phyloP scores from a whole-genome alignment of 2,329 filamentous ascomycete genomes.

The Elsinoe batatas region DNA sequence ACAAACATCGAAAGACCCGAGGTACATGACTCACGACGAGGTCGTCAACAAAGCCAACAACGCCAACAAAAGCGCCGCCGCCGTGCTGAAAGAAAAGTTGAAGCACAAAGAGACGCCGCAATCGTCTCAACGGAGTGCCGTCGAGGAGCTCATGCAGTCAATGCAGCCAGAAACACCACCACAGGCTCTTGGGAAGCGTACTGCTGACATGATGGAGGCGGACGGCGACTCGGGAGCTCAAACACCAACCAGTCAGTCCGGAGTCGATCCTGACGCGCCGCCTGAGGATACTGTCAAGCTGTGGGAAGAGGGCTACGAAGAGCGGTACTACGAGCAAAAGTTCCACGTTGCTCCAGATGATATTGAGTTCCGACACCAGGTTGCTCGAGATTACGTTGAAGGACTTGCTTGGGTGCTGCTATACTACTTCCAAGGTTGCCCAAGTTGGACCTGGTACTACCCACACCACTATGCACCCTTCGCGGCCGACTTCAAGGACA shows the following conservation, averaged over 20 bases:
- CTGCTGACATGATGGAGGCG: slow-evolving; percentile 58
- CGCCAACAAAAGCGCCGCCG: slow-evolving; percentile 91
- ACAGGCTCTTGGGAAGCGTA: slow-evolving; percentile 62
- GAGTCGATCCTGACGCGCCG: slow-evolving; percentile 46
- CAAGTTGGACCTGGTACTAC: slow-evolving; percentile 99
- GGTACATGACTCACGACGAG: slow-evolving; percentile 72
- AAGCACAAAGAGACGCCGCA: slow-evolving; percentile 24
- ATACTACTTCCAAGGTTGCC: slow-evolving; percentile 97
- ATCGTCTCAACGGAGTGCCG: slow-evolving; percentile 22
- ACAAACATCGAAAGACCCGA: slow-evolving; percentile 41
- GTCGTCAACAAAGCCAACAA: slow-evolving; percentile 66
- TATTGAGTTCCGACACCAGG: slow-evolving; percentile 75
- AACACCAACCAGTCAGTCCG: slow-evolving; percentile 39
- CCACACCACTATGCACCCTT: slow-evolving; percentile 98
- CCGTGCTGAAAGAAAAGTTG: slow-evolving; percentile 72
- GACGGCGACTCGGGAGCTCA: slow-evolving; percentile 48
- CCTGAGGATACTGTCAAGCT: slow-evolving; percentile 74
- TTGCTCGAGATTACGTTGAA: slow-evolving; percentile 86
- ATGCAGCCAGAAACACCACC: slow-evolving; percentile 25
- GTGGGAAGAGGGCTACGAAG: slow-evolving; percentile 92
- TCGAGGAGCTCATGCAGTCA: slow-evolving; percentile 16
- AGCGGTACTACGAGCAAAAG: slow-evolving; percentile 95
- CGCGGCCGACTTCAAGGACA: slow-evolving; percentile 81
- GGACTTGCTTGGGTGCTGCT: slow-evolving; percentile 89
- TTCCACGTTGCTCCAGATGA: slow-evolving; percentile 77